phyloP scores from a whole-genome alignment of 768 basidiomycete species.

The Leccinum obscurum region DNA sequence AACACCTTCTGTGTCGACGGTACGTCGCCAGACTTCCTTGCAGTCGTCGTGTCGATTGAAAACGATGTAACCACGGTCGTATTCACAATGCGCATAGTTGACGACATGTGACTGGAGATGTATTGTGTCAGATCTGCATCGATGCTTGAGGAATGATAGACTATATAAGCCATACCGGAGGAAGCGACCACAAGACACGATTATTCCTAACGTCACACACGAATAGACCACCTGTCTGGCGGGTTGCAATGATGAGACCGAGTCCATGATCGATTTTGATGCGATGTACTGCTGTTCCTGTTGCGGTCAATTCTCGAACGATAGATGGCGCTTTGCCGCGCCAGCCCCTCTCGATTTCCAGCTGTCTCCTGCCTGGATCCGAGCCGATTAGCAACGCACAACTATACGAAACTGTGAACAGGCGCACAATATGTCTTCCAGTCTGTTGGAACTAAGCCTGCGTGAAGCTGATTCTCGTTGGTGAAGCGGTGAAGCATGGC shows the following conservation, averaged over 20 bases:
- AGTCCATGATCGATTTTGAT: constrained; percentile 73
- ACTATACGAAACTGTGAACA: background rate
- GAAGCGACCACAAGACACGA: constrained; percentile 61
- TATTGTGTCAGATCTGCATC: constrained; percentile 5
- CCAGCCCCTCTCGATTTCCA: constrained; percentile 54
- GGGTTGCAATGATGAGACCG: constrained; percentile 61
- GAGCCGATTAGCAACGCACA: constrained; percentile 13
- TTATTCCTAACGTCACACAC: constrained; percentile 57
- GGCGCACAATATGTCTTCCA: constrained; percentile 66
- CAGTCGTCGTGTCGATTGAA: constrained; percentile 58
- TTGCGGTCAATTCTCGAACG: constrained; percentile 34
- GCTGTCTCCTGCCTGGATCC: constrained; percentile 45
- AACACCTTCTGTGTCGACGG: constrained; percentile 33
- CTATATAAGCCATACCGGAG: constrained; percentile 39
- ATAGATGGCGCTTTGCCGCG: constrained; percentile 47
- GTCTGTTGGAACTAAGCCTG: constrained; percentile 32
- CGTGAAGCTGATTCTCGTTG: constrained; percentile 32
- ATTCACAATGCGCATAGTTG: constrained; percentile 68
- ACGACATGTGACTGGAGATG: constrained; percentile 12
- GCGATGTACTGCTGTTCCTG: constrained; percentile 54
- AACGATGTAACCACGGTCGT: constrained; percentile 66
- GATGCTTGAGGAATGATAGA: background rate
- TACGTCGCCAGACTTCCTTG: constrained; percentile 72
- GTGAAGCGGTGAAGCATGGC: constrained; percentile 53
- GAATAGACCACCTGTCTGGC: constrained; percentile 50